Conservation (phyloP, 1,139 yeast species). For the Blastobotrys serpentis region DNA sequence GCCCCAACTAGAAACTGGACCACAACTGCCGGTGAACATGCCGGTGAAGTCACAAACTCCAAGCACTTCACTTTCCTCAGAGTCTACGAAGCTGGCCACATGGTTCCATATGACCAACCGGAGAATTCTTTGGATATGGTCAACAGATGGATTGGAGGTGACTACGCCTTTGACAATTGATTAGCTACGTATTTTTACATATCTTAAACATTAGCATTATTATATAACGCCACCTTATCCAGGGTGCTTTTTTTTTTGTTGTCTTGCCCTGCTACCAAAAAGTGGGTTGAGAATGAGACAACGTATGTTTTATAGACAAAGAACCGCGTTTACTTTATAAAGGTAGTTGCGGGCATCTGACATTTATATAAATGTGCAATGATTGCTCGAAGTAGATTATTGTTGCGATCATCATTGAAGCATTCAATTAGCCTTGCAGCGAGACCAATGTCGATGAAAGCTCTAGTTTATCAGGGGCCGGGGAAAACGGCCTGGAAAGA, state of each 20-base stretch:
- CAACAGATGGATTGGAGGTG: slow-evolving; percentile 61
- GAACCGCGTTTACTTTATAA: background rate
- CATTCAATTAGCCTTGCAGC: background rate
- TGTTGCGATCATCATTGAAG: background rate
- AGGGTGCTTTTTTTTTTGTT: background rate
- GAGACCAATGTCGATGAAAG: slow-evolving; percentile 40
- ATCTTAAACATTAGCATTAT: slow-evolving; percentile 5
- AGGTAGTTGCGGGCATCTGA: background rate
- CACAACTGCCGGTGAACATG: slow-evolving; percentile 36
- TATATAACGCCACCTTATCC: too few relatives aligned
- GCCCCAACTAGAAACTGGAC: slow-evolving; percentile 42
- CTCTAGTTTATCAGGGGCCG: slow-evolving; percentile 47
- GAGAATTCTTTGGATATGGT: slow-evolving; percentile 65
- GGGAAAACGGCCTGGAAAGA: slow-evolving; percentile 39
- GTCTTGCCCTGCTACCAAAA: background rate
- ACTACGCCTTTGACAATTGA: slow-evolving; percentile 13
- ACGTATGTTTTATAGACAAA: background rate
- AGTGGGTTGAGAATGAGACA: background rate
- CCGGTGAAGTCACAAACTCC: slow-evolving; percentile 44
- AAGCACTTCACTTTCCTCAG: slow-evolving; percentile 58
- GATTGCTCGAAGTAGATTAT: background rate
- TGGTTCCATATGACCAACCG: slow-evolving; percentile 76
- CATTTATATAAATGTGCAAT: background rate
- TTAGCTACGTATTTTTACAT: background rate
- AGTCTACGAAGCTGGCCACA: slow-evolving; percentile 61